Conservation (phyloP, 2,329 filamentous ascomycete species). For the Pleurostoma richardsiae region DNA sequence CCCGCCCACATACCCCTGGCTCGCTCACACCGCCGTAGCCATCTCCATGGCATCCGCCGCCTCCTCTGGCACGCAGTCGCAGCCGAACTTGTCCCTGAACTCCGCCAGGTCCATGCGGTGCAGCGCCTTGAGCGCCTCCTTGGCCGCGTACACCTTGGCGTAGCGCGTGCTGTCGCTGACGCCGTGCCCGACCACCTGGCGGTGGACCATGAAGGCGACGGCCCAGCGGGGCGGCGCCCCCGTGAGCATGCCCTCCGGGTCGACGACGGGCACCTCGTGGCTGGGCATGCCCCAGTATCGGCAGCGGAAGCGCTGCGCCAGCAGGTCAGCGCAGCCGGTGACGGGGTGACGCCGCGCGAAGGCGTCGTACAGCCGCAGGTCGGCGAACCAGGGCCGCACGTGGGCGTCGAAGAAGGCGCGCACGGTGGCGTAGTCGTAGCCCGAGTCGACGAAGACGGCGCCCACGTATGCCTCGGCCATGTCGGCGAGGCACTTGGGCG, state of each 20-base stretch:
- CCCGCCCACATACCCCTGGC: not conserved
- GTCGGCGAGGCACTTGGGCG: conserved; percentile 76
- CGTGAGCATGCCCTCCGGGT: conserved; percentile 12
- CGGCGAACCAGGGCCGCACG: conserved; percentile 72
- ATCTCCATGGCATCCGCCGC: conserved; percentile 7
- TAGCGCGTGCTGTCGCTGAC: conserved; percentile 62
- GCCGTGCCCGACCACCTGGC: conserved; percentile 57
- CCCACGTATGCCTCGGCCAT: conserved; percentile 86
- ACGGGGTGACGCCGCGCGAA: conserved; percentile 85
- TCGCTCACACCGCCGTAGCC: conserved; percentile 7
- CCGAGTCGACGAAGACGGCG: conserved; percentile 85
- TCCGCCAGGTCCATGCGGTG: conserved; percentile 41
- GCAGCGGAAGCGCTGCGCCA: conserved; percentile 65
- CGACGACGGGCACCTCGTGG: conserved; percentile 38
- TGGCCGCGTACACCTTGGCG: conserved; percentile 65
- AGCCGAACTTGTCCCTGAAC: conserved; percentile 57
- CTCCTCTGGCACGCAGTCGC: conserved; percentile 47
- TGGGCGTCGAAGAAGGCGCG: conserved; percentile 72
- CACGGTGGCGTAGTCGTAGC: conserved; percentile 71
- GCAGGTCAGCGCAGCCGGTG: conserved; percentile 61
- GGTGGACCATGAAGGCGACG: conserved; percentile 68
- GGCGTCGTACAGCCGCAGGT: conserved; percentile 83
- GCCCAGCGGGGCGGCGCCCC: conserved; percentile 51
- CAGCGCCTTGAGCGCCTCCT: conserved; percentile 47
- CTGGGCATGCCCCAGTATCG: conserved; percentile 48